Evolutionary conservation across 257 asterid species (phyloP), one percentile per base, ranked within the genome.

Genomic region (Plantago elongata): DNA sequence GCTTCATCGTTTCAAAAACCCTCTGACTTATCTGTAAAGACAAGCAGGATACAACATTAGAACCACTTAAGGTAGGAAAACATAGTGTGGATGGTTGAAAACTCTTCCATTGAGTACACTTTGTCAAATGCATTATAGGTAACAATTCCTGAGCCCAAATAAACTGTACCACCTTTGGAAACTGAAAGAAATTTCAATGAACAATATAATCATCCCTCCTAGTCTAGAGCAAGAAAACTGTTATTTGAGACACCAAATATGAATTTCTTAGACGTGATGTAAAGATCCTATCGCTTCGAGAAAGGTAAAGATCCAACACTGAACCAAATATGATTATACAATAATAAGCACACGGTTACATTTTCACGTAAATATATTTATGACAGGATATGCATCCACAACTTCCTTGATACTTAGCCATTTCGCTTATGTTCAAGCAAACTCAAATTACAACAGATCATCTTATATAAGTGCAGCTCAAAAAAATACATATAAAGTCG

Each of bases 1-100:
- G 67, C 68, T 88, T 81, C 80, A 93, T 79, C 76, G 65, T 75
- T 67, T 81, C 92, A 64, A 93, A 85, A 51, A 81, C 97, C 76
- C 94, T 83, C 71, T 78, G 87, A 74, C 97, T 82, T 50, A 93
- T 87, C 99, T 93, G 88, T 59, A 58, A 45, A 58, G 22, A 64
- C 16, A 12, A 18, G 13, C 69, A 16, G 30, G 17, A 47, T 37
- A 68, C 40, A 73, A 54, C 52, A 60, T 29, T 50, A 55, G 22
- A 52, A 62, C 43, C 16, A 54, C 51, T 62, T 22, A 17, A 62
- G 40, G 46, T 46, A n/a, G 54, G 29, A 62, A 12, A 37, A 13
- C 27, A 22, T 1, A 22, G 27, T 22, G 2, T 22, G 27, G 27
- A 22, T 22, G 27, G 27, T 22, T 22, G 27, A 22, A 22, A 22